Evolutionary conservation across 2,329 filamentous ascomycete species (phyloP), one percentile per base, ranked within the genome.

Genomic region (Esteya vermicola): DNA sequence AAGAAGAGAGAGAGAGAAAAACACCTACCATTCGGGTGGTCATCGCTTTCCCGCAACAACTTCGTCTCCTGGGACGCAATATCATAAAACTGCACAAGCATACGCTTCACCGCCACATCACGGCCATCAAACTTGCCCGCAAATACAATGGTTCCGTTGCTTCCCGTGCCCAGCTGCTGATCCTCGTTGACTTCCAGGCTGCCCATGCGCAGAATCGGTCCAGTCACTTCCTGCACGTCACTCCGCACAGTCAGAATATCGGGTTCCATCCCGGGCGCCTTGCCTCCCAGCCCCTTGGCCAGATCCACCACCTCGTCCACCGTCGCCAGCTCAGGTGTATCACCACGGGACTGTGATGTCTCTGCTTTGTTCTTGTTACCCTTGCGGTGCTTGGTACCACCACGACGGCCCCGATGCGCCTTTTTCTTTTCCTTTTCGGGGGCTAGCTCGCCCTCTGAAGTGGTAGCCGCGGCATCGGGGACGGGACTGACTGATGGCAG

Each of bases 111-210:
- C 1, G 91, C 91, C 21, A 98, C 89, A 33, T 88, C 81, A 38
- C 88, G 80, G 20, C 86, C 86, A 56, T 93, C 91, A 56, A 93
- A 96, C 40, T 79, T 84, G n/a, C 91, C 91, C 36, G 85, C 81
- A 57, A 91, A 96, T 1, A 98, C 91, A 39, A 93, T 78, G 0
- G 91, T 98, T n/a, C 91, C 91, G 54, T 95, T 93, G 57, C 89
- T 96, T 40, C 91, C 91, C 43, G 85, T 80, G 19, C 77, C 77
- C 23, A 81, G 64, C 47, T 78, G 71, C 50, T 71, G 64, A 34
- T 78, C 70, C 33, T 71, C 70, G 46, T 80, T 69, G 39, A 81
- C 75, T 49, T 78, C 71, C 2, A 81, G 69, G 41, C 70, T 74
- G 23, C 73, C 75, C 55, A 81, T 75, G 40, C 66, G 70, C 48